Conservation (phyloP, 768 basidiomycete genomes). For the Boletus huronensis region DNA sequence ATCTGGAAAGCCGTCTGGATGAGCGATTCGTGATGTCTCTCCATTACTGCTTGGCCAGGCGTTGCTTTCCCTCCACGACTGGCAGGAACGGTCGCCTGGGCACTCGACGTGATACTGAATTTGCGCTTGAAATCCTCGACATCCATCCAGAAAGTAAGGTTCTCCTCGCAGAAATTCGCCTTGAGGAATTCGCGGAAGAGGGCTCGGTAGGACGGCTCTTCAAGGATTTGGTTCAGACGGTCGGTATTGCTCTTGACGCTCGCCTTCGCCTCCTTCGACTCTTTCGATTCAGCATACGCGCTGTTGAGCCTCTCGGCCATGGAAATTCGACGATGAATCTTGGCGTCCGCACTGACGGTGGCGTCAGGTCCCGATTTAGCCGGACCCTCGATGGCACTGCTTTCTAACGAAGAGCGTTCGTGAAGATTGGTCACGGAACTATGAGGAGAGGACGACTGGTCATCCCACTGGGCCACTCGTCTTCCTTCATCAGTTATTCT, state of each 20-base stretch:
- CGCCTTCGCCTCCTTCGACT: conserved; percentile 43
- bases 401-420: conserved; percentile 61
- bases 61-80: conserved; percentile 46
- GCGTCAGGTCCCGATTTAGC: conserved; percentile 27
- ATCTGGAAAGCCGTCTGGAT: conserved; percentile 93
- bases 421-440: conserved; percentile 62
- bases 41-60: conserved; percentile 87
- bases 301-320: conserved; percentile 68
- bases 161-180: conserved; percentile 97
- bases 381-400: conserved; percentile 21
- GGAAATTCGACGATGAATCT: conserved; percentile 76
- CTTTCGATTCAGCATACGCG: conserved; percentile 46
- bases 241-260: conserved; percentile 89
- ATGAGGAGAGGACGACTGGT: conserved; percentile 51
- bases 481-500: conserved; percentile 90
- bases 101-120: conserved; percentile 93
- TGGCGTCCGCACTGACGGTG: conserved; percentile 43
- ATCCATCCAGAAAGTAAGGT: conserved; percentile 95
- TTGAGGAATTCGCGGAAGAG: conserved; percentile 95
- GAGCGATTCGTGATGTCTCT: conserved; percentile 91
- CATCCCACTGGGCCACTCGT: conserved; percentile 82
- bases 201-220: conserved; percentile 82
- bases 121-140: conserved; percentile 96
- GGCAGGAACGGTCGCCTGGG: conserved; percentile 54
- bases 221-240: conserved; percentile 85